Conservation (phyloP, 441 rosid genomes). For the Capsella rubella region DNA sequence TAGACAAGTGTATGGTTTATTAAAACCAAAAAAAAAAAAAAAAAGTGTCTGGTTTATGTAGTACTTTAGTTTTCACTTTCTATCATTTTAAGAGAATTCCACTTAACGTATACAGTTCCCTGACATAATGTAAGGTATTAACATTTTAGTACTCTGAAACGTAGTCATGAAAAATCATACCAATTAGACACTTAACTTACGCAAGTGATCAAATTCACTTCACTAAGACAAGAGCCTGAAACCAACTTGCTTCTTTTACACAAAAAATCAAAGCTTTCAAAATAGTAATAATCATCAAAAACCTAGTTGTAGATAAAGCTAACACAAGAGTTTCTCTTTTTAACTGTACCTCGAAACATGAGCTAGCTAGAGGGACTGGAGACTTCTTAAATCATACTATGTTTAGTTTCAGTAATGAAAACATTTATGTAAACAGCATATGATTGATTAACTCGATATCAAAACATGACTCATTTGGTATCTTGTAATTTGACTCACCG, state of each 20-base stretch:
- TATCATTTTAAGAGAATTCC: constrained; percentile 24
- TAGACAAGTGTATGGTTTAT: constrained; percentile 21
- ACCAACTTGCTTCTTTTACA: constrained; percentile 4
- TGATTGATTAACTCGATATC: background rate
- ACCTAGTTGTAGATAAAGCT: background rate
- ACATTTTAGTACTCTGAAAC: background rate
- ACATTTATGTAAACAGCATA: background rate
- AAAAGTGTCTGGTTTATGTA: constrained; percentile 15
- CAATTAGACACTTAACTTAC: background rate
- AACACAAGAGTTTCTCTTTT: background rate
- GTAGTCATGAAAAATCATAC: background rate
- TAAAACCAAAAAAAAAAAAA: too few relatives aligned
- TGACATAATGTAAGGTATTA: background rate
- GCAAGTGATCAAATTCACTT: constrained; percentile 6
- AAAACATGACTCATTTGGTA: constrained; percentile 1
- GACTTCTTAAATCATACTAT: background rate
- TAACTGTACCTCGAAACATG: background rate
- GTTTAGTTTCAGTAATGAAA: background rate
- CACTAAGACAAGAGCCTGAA: background rate
- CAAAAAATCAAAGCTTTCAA: background rate
- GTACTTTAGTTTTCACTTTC: constrained; percentile 26
- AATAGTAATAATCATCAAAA: constrained; percentile 1
- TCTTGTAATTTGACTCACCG: background rate
- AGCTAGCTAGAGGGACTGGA: background rate
- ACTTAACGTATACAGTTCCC: background rate